Evolutionary conservation across 257 asterid genomes (phyloP), one percentile per base, ranked within the genome.

Genomic region (Henckelia pumila): DNA sequence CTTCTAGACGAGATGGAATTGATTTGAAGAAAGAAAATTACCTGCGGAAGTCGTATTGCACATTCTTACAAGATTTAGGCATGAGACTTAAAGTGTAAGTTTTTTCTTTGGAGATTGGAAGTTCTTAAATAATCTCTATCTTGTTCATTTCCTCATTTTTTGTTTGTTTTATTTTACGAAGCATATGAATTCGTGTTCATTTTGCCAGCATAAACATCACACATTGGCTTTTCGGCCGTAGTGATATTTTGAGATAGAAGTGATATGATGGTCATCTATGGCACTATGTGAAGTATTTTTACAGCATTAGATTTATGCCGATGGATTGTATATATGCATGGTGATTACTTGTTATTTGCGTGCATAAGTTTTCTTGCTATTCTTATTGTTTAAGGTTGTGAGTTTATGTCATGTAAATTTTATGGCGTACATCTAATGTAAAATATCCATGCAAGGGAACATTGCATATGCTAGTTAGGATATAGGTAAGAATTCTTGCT

Each of bases 51-150:
- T 85, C 98, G 14, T 89, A 91, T 72, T 89, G 95, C 78, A 85
- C 92, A 40, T 87, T 87, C 61, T 79, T 92, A 57, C 96, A 92
- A 79, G 95, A 89, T 79, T 77, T 92, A 58, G 98, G 96, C 79
- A 92, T 89, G 96, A 77, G 90, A 78, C 95, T 92, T 56, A 92
- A 89, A 89, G 95, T 92, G 96, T 89, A 78, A 84, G 97, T 75
- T 67, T 71, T 68, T 37, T 52, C 10, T 53, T 23, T 65, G 56
- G 26, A 40, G 64, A 26, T 68, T 40, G 11, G 37, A 73, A 35
- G 28, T 59, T 73, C 10, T 59, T 20, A 56, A 68, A 57, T 20
- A n/a, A 49, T 72, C 67, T 70, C 30, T 14, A 56, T 62, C 49
- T 50, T 44, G 33, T 71, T 61, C 47, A 29, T 47, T 53, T 47